Percentiles rank a stretch among this genome's conserved stretches.
Evolutionary conservation across 1,284 basidiomycete species (phyloP).

Genomic region (Microbotryomycetes sp.): DNA sequence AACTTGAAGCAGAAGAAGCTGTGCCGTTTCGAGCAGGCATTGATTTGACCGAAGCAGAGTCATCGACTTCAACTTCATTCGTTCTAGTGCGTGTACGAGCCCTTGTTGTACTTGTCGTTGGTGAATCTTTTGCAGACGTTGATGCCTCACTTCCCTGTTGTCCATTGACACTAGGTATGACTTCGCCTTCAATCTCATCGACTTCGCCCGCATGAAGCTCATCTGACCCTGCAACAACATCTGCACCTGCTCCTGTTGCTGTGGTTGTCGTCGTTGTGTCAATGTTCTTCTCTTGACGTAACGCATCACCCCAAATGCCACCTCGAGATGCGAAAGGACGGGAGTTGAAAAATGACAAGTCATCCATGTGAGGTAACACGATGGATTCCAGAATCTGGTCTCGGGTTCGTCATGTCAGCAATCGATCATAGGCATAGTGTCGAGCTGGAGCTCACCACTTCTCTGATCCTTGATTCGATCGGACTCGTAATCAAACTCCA

Average conservation of each 20-base stretch:
- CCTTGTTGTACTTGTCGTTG: neutral
- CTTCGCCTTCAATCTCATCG: neutral
- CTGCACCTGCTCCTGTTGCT: slow-evolving; percentile 1
- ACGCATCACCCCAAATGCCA: slow-evolving; percentile 80
- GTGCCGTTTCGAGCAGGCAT: neutral
- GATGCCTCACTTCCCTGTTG: neutral
- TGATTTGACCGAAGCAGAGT: neutral
- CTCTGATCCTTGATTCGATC: slow-evolving; percentile 80
- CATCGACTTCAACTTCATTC: neutral
- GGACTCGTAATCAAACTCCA: slow-evolving; percentile 86
- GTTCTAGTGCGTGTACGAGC: neutral
- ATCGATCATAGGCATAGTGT: neutral
- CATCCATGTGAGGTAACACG: slow-evolving; percentile 96
- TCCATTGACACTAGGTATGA: neutral
- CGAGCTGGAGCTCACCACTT: slow-evolving; percentile 60
- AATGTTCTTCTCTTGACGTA: slow-evolving; percentile 23
- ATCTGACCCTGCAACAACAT: neutral
- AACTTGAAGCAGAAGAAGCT: neutral
- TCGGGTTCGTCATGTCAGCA: too few species aligned
- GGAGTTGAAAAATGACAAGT: slow-evolving; percentile 88
- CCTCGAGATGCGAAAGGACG: slow-evolving; percentile 60
- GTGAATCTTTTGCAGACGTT: neutral
- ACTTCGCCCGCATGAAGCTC: neutral
- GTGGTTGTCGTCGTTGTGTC: slow-evolving; percentile 4
- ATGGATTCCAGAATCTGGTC: slow-evolving; percentile 83